Conservation (phyloP, 169 alveolate species). For the Cryptosporidium canis region DNA sequence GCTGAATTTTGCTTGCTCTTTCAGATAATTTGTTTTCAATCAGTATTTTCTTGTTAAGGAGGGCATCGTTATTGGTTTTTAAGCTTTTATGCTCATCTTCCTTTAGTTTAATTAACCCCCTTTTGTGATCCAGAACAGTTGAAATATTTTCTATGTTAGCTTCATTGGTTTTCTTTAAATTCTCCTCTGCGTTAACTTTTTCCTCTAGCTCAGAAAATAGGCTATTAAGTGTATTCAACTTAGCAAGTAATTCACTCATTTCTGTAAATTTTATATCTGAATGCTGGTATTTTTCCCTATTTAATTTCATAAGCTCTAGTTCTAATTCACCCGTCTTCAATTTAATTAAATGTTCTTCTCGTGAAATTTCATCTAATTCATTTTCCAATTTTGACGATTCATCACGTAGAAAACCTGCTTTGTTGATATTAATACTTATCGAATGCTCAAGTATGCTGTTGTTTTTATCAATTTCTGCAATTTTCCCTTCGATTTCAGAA, state of each 20-base stretch:
- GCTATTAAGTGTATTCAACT: neutral
- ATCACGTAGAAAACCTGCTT: neutral
- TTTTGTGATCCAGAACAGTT: neutral
- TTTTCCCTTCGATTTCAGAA: neutral
- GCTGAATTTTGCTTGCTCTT: neutral
- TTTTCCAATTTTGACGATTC: constrained; percentile 3
- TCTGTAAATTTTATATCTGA: neutral
- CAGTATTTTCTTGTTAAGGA: neutral
- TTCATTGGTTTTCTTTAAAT: neutral
- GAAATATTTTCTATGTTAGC: neutral
- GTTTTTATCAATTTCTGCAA: neutral
- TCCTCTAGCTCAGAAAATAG: neutral
- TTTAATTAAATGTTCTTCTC: constrained; percentile 10
- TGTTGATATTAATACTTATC: neutral
- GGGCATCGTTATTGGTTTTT: neutral
- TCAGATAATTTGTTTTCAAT: neutral
- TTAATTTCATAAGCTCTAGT: neutral
- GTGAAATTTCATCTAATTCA: neutral
- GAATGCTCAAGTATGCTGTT: neutral
- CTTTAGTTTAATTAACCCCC: neutral
- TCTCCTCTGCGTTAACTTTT: neutral
- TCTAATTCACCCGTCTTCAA: constrained; percentile 14
- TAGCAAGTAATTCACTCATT: neutral
- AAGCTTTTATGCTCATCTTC: neutral
- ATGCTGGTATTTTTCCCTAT: neutral